A percentile compares a stretch with the other conserved stretches of the same genome.
phyloP scores from a whole-genome alignment of 1,284 basidiomycete species.

The Neotropicomus parvogracilis region DNA sequence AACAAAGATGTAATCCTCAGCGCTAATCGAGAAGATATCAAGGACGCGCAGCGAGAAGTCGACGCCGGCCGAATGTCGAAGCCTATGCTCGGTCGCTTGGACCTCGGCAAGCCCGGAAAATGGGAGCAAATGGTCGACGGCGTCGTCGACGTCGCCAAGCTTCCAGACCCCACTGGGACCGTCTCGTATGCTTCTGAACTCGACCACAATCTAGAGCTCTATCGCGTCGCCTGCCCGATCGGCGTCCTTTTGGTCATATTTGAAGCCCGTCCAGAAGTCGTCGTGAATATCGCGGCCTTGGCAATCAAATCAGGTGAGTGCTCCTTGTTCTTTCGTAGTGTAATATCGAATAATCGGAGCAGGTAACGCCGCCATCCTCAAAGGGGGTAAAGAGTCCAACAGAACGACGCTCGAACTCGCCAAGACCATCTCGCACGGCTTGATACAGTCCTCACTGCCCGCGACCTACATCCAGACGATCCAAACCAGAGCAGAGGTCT shows the following conservation, averaged over 20 bases:
- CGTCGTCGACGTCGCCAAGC: constrained; percentile 78
- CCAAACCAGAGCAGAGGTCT: constrained; percentile 90
- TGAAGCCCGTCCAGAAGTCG: constrained; percentile 96
- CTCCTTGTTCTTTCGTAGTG: constrained; percentile 4
- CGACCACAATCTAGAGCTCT: constrained; percentile 84
- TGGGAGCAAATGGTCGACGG: constrained; percentile 95
- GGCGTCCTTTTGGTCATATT: constrained; percentile 97
- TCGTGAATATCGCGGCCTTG: constrained; percentile 94
- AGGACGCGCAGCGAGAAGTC: constrained; percentile 78
- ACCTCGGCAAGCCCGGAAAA: constrained; percentile 83
- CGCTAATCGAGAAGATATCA: constrained; percentile 79
- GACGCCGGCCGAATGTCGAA: constrained; percentile 79
- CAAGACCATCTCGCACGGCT: constrained; percentile 75
- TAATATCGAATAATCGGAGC: constrained; percentile 7
- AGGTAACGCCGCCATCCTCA: constrained; percentile 94
- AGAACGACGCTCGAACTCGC: constrained; percentile 75
- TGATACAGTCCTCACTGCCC: constrained; percentile 72
- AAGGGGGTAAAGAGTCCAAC: constrained; percentile 94
- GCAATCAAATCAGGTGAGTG: constrained; percentile 93
- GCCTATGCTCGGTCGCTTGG: constrained; percentile 82
- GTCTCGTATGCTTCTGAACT: constrained; percentile 87
- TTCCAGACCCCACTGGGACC: constrained; percentile 85
- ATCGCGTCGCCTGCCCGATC: constrained; percentile 94
- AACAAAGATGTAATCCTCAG: constrained; percentile 67
- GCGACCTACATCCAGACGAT: constrained; percentile 86